A percentile compares a stretch with the other conserved stretches of the same genome.
phyloP scores from a whole-genome alignment of 805 yeast genomes.

The Barnettozyma californica region DNA sequence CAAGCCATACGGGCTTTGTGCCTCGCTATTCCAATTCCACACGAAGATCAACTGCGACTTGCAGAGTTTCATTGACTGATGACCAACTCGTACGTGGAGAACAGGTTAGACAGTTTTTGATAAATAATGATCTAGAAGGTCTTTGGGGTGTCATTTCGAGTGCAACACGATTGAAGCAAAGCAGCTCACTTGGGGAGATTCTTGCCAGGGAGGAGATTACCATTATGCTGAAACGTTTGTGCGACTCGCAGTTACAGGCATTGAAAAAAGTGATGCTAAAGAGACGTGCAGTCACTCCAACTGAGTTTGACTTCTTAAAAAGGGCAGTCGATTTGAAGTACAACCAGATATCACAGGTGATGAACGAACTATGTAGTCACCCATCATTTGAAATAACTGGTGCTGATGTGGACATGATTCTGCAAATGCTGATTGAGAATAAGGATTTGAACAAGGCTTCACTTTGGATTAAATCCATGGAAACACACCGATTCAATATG shows the following conservation, averaged over 20 bases:
- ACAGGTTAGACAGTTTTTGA: conserved; percentile 1
- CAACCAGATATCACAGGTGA: conserved; percentile 3
- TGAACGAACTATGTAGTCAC: neutral
- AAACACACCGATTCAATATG: neutral
- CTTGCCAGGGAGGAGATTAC: conserved; percentile 7
- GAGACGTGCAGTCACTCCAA: neutral
- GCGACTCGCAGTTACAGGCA: neutral
- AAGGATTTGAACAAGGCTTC: conserved; percentile 7
- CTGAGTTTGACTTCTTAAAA: neutral
- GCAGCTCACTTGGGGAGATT: neutral
- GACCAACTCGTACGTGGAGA: neutral
- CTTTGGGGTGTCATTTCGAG: neutral
- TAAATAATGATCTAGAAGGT: neutral
- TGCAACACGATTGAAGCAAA: neutral
- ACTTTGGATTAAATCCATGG: conserved; percentile 5
- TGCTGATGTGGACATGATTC: conserved; percentile 3
- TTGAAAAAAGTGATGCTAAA: neutral
- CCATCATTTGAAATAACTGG: conserved; percentile 2
- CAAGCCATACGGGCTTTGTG: neutral
- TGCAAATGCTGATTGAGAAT: conserved; percentile 1
- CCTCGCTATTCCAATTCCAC: neutral
- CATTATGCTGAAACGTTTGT: conserved; percentile 1
- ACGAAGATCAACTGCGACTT: neutral
- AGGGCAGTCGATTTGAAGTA: neutral
- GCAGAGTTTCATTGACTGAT: neutral